Evolutionary conservation across 768 basidiomycete species (phyloP).

Genomic region (Boletus pseudopeckii): DNA sequence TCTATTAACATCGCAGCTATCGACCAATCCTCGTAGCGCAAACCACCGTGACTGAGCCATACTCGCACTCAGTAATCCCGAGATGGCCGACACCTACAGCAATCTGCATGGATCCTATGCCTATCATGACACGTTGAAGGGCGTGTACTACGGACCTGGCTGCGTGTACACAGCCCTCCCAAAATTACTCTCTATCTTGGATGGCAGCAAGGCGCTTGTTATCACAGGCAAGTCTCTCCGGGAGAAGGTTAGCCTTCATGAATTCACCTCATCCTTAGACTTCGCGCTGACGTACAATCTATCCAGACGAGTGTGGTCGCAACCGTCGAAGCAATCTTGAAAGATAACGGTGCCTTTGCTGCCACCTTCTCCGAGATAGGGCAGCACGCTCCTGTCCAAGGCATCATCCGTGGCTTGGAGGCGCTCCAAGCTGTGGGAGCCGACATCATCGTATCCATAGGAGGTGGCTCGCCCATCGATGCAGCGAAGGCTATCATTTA

Average conservation of each 20-base stretch:
- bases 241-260: slow-evolving; percentile 44
- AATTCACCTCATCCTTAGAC: not conserved
- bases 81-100: slow-evolving; percentile 10
- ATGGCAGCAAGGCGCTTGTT: slow-evolving; percentile 61
- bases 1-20: not conserved
- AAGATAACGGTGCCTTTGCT: slow-evolving; percentile 54
- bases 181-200: slow-evolving; percentile 50
- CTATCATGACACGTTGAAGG: slow-evolving; percentile 65
- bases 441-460: slow-evolving; percentile 69
- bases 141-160: slow-evolving; percentile 71
- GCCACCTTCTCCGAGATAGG: slow-evolving; percentile 72
- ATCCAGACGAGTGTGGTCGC: slow-evolving; percentile 26
- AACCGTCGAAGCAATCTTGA: slow-evolving; percentile 42
- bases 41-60: not conserved
- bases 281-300: slow-evolving; percentile 10
- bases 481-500: slow-evolving; percentile 72
- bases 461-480: slow-evolving; percentile 80
- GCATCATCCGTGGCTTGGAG: slow-evolving; percentile 55
- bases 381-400: slow-evolving; percentile 67
- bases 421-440: slow-evolving; percentile 54
- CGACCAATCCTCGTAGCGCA: slow-evolving; percentile 2
- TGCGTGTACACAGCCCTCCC: slow-evolving; percentile 60
- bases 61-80: not conserved
- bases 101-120: slow-evolving; percentile 54
- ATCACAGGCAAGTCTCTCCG: slow-evolving; percentile 70